phyloP scores from a whole-genome alignment of 352 stramenopile species.

The Aphanomyces astaci region DNA sequence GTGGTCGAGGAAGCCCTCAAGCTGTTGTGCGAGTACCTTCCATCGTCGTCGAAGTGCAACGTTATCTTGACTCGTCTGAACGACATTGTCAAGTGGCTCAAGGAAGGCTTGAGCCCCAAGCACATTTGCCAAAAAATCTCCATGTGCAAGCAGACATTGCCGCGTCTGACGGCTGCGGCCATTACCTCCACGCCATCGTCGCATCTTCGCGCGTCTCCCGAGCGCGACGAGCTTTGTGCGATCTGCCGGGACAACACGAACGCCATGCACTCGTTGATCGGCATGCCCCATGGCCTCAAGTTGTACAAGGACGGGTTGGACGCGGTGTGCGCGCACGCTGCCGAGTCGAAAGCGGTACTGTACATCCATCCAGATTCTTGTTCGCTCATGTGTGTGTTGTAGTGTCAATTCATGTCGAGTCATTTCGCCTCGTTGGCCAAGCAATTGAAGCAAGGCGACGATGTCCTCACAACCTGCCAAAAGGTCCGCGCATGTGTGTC shows the following conservation, averaged over 20 bases:
- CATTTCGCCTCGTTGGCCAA: slow-evolving; percentile 46
- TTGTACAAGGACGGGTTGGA: slow-evolving; percentile 43
- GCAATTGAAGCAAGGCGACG: slow-evolving; percentile 41
- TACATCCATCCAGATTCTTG: slow-evolving; percentile 21
- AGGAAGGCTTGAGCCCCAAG: slow-evolving; percentile 39
- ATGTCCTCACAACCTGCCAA: slow-evolving; percentile 44
- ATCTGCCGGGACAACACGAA: slow-evolving; percentile 19
- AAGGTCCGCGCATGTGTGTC: slow-evolving; percentile 37
- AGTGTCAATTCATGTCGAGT: slow-evolving; percentile 50
- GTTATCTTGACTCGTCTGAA: slow-evolving; percentile 47
- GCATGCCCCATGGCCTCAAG: slow-evolving; percentile 36
- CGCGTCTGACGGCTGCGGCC: neutral
- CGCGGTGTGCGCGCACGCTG: slow-evolving; percentile 49
- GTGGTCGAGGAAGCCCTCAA: slow-evolving; percentile 17
- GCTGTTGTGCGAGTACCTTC: slow-evolving; percentile 15
- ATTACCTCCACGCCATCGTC: neutral
- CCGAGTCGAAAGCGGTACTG: slow-evolving; percentile 37
- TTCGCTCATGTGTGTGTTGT: neutral
- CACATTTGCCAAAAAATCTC: slow-evolving; percentile 37
- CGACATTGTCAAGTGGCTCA: slow-evolving; percentile 41
- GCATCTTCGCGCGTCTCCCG: neutral
- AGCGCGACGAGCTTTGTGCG: slow-evolving; percentile 2
- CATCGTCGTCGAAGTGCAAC: slow-evolving; percentile 34
- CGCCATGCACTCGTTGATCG: slow-evolving; percentile 33
- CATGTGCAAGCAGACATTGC: slow-evolving; percentile 32